Base-by-base conservation (phyloP, 1,284 basidiomycete genomes). In the Ustilago sp. region DNA sequence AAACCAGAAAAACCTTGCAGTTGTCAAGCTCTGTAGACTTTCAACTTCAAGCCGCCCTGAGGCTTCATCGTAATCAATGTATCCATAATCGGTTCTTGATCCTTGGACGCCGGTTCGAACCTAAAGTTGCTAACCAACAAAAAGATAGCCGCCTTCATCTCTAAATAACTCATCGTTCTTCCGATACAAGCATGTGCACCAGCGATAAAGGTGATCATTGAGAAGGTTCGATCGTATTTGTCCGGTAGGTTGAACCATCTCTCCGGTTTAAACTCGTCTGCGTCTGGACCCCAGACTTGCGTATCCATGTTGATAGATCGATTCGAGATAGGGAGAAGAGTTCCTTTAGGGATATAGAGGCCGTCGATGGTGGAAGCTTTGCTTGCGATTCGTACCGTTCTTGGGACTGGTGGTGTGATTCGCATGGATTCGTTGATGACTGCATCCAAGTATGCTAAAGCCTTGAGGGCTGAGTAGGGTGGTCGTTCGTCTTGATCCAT, bases 361-460 rank as follows among this genome's bases (percentile, higher is more conserved):
- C 79, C 80, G 54, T 80, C 81, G 45, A 83, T 78, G 52, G 61
- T 61, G 13, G 57, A 58, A 7, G 70, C 43, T 38, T 73, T 70
- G 17, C 38, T 65, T 6, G 80, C 71, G 35, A 73, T 57, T 2
- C 81, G 65, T 0, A 77, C 58, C 32, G 79, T 80, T 13, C 70
- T 62, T 17, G 80, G 80, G 0, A 80, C 79, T 11, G 80, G 80
- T 3, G 81, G 81, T 0, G 74, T 74, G 43, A 80, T 43, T 36
- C 81, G 77, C 76, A 83, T 71, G 9, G 69, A 61, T 57, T 83
- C 81, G 60, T 77, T 74, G 23, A 90, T 87, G 32, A 95, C 90
- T 63, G 93, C 93, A 80, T 94, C 89, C 51, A 95, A 88, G 70
- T 89, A 92, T 2, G 91, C 90, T n/a, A 93, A 88, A 38, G 89